phyloP scores from a whole-genome alignment of 2,329 filamentous ascomycete species.

The Neopestalotiopsis sp. region DNA sequence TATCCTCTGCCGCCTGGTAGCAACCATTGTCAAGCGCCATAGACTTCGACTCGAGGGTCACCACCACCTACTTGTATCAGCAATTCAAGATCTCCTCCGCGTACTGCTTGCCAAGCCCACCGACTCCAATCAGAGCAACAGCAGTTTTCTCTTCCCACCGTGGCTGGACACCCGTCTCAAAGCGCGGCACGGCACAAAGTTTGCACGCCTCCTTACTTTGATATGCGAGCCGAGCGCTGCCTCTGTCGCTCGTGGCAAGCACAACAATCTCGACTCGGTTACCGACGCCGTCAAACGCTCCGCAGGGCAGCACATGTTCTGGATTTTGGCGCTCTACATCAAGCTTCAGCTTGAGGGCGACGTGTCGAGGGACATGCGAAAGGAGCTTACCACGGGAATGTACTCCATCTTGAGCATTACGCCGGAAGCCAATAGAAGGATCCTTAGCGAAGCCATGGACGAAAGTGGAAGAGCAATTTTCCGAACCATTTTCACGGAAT shows the following conservation, averaged over 20 bases:
- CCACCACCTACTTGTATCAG: slow-evolving; percentile 61
- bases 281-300: slow-evolving; percentile 66
- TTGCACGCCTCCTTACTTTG: slow-evolving; percentile 61
- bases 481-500: slow-evolving; percentile 63
- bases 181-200: slow-evolving; percentile 54
- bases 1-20: slow-evolving; percentile 58
- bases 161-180: slow-evolving; percentile 45
- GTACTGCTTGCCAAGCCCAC: slow-evolving; percentile 52
- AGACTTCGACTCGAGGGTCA: slow-evolving; percentile 66
- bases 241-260: slow-evolving; percentile 55
- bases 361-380: slow-evolving; percentile 55
- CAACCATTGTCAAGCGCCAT: slow-evolving; percentile 64
- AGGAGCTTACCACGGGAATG: slow-evolving; percentile 62
- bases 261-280: slow-evolving; percentile 60
- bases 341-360: slow-evolving; percentile 64
- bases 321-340: slow-evolving; percentile 64
- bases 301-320: slow-evolving; percentile 67
- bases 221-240: slow-evolving; percentile 65
- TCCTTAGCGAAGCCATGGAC: slow-evolving; percentile 66
- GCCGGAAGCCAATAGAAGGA: slow-evolving; percentile 57
- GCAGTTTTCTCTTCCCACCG: slow-evolving; percentile 29
- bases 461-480: slow-evolving; percentile 64
- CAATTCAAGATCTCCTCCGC: slow-evolving; percentile 61
- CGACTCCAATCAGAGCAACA: slow-evolving; percentile 24
- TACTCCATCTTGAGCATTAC: slow-evolving; percentile 66